Evolutionary conservation across 345 rosid species (phyloP).

Genomic region (Crucihimalaya himalaica): DNA sequence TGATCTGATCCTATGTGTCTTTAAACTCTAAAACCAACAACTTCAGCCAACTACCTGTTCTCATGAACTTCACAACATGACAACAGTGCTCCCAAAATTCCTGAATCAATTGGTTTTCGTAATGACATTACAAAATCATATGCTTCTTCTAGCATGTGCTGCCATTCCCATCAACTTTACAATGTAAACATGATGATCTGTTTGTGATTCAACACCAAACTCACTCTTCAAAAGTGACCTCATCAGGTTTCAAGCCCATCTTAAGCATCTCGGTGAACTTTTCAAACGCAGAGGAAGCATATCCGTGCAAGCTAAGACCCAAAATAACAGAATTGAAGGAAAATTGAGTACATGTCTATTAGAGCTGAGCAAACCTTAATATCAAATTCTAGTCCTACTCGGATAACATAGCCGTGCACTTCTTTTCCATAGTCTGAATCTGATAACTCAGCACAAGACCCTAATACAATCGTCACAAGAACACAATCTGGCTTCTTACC

Average conservation of each 20-base stretch:
- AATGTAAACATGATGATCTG: conserved; percentile 73
- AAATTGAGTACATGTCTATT: conserved; percentile 73
- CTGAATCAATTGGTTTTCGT: conserved; percentile 67
- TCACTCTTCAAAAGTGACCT: conserved; percentile 72
- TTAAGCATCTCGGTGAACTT: conserved; percentile 55
- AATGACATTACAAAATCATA: conserved; percentile 57
- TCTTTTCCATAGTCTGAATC: conserved; percentile 52
- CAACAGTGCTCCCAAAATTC: conserved; percentile 78
- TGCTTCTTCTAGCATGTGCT: conserved; percentile 73
- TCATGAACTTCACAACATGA: conserved; percentile 74
- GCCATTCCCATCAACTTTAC: conserved; percentile 80
- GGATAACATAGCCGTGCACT: conserved; percentile 62
- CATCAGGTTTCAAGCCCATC: conserved; percentile 60
- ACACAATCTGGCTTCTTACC: no score
- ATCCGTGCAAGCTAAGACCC: conserved; percentile 76
- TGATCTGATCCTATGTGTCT: background rate
- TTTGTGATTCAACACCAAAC: conserved; percentile 56
- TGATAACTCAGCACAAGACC: conserved; percentile 62
- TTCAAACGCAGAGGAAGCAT: conserved; percentile 62
- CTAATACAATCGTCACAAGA: no score
- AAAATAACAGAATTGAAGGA: conserved; percentile 69
- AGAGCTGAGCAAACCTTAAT: conserved; percentile 72
- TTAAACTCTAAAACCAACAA: conserved; percentile 13
- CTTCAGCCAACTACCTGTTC: conserved; percentile 61
- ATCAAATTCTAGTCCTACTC: conserved; percentile 57